phyloP scores from a whole-genome alignment of 2,329 filamentous ascomycete genomes.

The Didymosphaeria variabile region DNA sequence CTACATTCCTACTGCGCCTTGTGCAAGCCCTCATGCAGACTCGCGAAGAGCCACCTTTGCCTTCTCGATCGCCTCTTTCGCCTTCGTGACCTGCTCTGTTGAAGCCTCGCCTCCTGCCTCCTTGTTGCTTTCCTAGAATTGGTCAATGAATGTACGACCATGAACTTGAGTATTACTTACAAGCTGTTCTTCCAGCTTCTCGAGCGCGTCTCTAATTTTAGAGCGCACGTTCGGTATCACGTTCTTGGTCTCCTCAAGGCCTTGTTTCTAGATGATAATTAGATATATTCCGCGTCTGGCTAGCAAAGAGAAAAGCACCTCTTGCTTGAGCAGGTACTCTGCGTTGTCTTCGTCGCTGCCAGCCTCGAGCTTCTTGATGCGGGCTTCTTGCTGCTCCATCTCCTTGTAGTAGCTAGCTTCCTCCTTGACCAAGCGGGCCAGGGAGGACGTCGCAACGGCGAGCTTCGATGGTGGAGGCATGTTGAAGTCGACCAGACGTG shows the following conservation, averaged over 20 bases:
- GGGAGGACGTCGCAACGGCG: constrained; percentile 79
- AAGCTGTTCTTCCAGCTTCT: constrained; percentile 78
- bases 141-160: constrained; percentile 16
- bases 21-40: constrained; percentile 25
- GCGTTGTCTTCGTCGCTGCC: constrained; percentile 75
- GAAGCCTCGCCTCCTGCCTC: constrained; percentile 49
- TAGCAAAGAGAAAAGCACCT: constrained; percentile 63
- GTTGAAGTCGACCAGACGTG: constrained; percentile 16
- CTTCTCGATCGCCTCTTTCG: constrained; percentile 51
- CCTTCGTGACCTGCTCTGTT: constrained; percentile 57
- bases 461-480: constrained; percentile 84
- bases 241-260: constrained; percentile 85
- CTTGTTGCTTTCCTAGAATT: constrained; percentile 52
- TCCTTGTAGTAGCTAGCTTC: constrained; percentile 91
- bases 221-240: constrained; percentile 77
- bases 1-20: not conserved
- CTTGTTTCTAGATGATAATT: constrained; percentile 68
- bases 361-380: constrained; percentile 73
- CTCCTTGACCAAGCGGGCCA: constrained; percentile 89
- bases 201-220: constrained; percentile 75
- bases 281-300: constrained; percentile 12
- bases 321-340: constrained; percentile 82
- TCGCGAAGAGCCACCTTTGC: constrained; percentile 52
- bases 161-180: constrained; percentile 62
- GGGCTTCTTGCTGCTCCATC: constrained; percentile 75